Evolutionary conservation across 2,329 filamentous ascomycete genomes (phyloP).

Genomic region (Pseudogymnoascus sp.): DNA sequence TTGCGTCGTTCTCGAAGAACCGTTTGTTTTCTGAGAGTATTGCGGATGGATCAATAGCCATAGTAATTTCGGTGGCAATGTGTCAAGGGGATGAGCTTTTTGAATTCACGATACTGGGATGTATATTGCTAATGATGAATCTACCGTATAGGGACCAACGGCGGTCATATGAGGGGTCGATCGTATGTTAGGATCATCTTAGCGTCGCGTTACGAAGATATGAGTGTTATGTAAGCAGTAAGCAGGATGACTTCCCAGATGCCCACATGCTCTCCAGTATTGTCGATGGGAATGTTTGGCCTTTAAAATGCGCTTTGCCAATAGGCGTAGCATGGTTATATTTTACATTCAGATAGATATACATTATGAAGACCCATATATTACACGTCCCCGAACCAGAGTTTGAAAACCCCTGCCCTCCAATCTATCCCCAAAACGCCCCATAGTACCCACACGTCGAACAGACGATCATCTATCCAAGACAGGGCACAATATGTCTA

Average conservation of each 20-base stretch:
- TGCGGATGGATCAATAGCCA: background rate
- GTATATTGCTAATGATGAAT: background rate
- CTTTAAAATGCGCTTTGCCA: background rate
- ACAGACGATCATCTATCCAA: background rate
- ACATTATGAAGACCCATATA: background rate
- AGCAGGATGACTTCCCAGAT: background rate
- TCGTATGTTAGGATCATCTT: background rate
- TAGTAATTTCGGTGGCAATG: background rate
- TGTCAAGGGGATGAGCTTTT: background rate
- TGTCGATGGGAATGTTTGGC: no score
- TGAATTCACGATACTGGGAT: background rate
- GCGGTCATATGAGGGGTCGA: background rate
- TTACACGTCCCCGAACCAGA: background rate
- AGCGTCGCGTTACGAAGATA: background rate
- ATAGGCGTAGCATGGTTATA: background rate
- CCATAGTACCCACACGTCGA: background rate
- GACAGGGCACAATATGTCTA: background rate
- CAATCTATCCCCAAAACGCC: background rate
- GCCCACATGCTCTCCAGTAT: background rate
- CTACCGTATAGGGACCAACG: background rate
- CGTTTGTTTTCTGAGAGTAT: background rate
- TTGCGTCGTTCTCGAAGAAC: background rate
- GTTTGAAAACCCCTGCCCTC: background rate
- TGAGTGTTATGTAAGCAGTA: background rate
- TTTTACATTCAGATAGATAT: background rate